These are phyloP conservation scores for Salix koriyanagi DNA, from an alignment of 345 rosid genomes.

Conservation along the genomic window DNA sequence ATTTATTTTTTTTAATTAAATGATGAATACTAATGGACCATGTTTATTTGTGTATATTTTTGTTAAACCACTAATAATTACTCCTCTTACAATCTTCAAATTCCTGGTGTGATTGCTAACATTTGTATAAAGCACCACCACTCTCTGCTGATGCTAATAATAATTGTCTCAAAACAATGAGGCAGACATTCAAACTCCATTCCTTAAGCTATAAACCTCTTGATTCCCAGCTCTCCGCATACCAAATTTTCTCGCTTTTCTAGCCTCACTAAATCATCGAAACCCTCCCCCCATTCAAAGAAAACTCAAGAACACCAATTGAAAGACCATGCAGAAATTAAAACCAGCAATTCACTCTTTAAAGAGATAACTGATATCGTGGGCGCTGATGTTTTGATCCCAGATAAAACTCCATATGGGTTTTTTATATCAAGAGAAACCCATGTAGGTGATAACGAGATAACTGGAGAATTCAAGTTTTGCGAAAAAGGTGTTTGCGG, in stretches of 20 bases:
- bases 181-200: constrained; percentile 19
- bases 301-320: constrained; percentile 10
- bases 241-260: constrained; percentile 26
- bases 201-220: constrained; percentile 3
- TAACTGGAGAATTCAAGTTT: neutral
- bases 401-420: constrained; percentile 29
- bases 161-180: constrained; percentile 11
- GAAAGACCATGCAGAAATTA: constrained; percentile 35
- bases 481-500: constrained; percentile 45
- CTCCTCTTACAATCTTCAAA: too few species aligned
- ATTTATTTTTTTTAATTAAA: too few species aligned
- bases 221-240: constrained; percentile 10
- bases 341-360: constrained; percentile 41
- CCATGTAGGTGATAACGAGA: neutral
- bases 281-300: constrained; percentile 23
- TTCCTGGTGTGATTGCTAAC: too few species aligned
- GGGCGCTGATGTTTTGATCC: constrained; percentile 35
- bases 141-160: neutral
- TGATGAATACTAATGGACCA: too few species aligned
- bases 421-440: constrained; percentile 21
- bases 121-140: too few species aligned
- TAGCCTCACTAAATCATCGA: constrained; percentile 35
- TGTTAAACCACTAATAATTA: too few species aligned
- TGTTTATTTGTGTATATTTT: too few species aligned
- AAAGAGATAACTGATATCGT: constrained; percentile 53